Base-by-base conservation (phyloP, 2,329 filamentous ascomycete species). In the Arthroderma sp. region DNA sequence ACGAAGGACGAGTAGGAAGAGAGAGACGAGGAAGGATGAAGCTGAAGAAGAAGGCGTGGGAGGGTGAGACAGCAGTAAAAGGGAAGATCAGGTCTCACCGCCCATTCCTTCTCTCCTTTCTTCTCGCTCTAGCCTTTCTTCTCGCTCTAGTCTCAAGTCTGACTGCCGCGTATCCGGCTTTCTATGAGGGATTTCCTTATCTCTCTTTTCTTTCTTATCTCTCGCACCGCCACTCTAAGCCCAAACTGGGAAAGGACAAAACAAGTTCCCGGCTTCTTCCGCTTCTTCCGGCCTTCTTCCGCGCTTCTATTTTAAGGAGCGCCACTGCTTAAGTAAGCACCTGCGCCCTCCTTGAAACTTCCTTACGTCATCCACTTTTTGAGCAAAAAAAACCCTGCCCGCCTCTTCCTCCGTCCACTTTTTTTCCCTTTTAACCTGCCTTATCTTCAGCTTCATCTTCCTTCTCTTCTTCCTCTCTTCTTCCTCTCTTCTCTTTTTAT, bases 1-100 rank as follows among this genome's bases (percentile, higher is more conserved):
- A 68, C 66, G 61, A 37, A 39, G 41, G 44, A 54, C 54, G 44
- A 39, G 11, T 8, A 23, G 28, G 23, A 35, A 25, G 43, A 23
- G 47, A 3, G 19, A 4, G 2, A 33, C 9, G 21, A 23, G 21
- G n/a, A 25, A 23, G 47, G 28, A 13, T 17, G 28, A 53, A 11
- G 19, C 19, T n/a, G n/a, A 53, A 19, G 28, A 28, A 28, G 49
- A 28, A 15, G n/a, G n/a, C n/a, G n/a, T n/a, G n/a, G n/a, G n/a
- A n/a, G n/a, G n/a, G n/a, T n/a, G n/a, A n/a, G n/a, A n/a, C n/a
- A n/a, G n/a, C n/a, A n/a, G n/a, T n/a, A n/a, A n/a, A n/a, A n/a
- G n/a, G n/a, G n/a, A n/a, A n/a, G 37, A 49, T 41, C 38, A 43
- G 39, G 55, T 55, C 39, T 55, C 57, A 56, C 55, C 54, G 35